A percentile compares a stretch with the other conserved stretches of the same genome.
Evolutionary conservation across 208 protist genomes (phyloP).

Genomic region (Blechomonas ayalai): DNA sequence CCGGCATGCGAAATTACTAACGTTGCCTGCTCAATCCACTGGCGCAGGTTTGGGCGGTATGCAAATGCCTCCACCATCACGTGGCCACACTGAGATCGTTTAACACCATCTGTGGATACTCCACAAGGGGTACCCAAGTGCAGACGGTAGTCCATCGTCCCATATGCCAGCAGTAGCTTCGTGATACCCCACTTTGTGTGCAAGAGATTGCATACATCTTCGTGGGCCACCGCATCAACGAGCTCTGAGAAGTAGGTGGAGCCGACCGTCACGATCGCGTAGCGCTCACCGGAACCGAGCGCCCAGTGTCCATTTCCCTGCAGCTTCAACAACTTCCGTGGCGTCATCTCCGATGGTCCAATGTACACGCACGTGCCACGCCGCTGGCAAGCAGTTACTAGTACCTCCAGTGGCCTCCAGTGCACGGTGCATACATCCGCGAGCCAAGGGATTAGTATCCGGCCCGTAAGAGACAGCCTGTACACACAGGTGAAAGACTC

Average conservation of each 20-base stretch:
- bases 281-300: slow-evolving; percentile 1
- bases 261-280: slow-evolving; percentile 85
- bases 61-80: slow-evolving; percentile 64
- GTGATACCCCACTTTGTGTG: slow-evolving; percentile 30
- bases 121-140: slow-evolving; percentile 1
- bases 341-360: slow-evolving; percentile 4
- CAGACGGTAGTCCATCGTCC: slow-evolving; percentile 16
- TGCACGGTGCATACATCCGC: slow-evolving; percentile 79
- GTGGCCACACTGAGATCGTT: slow-evolving; percentile 7
- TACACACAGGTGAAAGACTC: slow-evolving; percentile 86
- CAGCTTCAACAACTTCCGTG: neutral
- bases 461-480: slow-evolving; percentile 72
- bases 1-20: slow-evolving; percentile 87
- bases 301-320: neutral
- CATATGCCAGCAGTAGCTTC: slow-evolving; percentile 71
- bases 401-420: slow-evolving; percentile 46
- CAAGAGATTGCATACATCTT: slow-evolving; percentile 28
- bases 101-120: neutral
- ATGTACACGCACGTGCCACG: slow-evolving; percentile 26
- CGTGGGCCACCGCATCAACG: slow-evolving; percentile 33
- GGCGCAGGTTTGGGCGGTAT: slow-evolving; percentile 50
- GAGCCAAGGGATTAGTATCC: slow-evolving; percentile 51
- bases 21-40: slow-evolving; percentile 31
- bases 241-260: slow-evolving; percentile 77
- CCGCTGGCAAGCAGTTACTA: slow-evolving; percentile 12